These are phyloP conservation scores for Bolboschoenus planiculmis DNA, from an alignment of 176 grass and related monocot species.

Conservation along the genomic window DNA sequence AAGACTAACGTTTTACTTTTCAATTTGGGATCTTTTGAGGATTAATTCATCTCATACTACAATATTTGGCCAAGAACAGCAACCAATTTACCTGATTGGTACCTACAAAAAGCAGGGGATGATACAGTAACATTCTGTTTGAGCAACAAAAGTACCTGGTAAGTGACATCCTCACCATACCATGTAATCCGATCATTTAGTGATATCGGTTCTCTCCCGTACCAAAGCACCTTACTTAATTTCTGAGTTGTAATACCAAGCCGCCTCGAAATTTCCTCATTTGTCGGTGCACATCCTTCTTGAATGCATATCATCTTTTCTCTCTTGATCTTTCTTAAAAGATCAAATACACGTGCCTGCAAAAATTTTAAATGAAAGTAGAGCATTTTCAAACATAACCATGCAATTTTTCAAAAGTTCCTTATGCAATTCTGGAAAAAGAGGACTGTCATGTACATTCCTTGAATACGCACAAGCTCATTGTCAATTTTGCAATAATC, in stretches of 20 bases:
- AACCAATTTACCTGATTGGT: background rate
- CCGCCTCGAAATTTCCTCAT: conserved; percentile 54
- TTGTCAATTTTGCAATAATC: background rate
- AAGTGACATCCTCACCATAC: conserved; percentile 52
- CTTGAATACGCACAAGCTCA: background rate
- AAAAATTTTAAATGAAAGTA: background rate
- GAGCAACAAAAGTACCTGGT: conserved; percentile 44
- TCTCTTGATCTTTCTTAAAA: conserved; percentile 52
- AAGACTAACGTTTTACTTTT: background rate
- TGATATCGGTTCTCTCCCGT: conserved; percentile 46
- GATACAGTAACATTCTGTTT: background rate
- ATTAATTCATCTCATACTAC: background rate
- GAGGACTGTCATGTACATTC: background rate
- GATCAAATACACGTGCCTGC: conserved; percentile 64
- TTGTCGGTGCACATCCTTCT: conserved; percentile 56
- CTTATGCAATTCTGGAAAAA: background rate
- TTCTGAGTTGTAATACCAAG: conserved; percentile 59
- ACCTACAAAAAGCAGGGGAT: background rate
- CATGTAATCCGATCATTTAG: conserved; percentile 44
- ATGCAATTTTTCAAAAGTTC: background rate
- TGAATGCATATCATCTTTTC: conserved; percentile 53
- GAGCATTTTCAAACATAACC: background rate
- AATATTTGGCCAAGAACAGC: background rate
- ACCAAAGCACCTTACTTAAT: conserved; percentile 51
- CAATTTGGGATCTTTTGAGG: background rate